phyloP scores from a whole-genome alignment of 1,284 basidiomycete species.

The Pholiota adiposa region DNA sequence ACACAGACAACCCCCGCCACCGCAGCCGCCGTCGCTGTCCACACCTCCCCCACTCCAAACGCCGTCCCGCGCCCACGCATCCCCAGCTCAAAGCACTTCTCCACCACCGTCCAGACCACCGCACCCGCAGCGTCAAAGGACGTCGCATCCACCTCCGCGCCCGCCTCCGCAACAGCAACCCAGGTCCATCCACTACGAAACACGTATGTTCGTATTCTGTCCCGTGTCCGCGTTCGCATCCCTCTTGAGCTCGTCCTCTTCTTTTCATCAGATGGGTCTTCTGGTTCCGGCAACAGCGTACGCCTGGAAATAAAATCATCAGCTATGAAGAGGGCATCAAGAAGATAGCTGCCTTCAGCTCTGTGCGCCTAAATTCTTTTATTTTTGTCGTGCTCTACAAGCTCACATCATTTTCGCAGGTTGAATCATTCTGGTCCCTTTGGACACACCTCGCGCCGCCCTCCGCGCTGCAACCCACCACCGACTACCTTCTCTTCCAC shows the following conservation, averaged over 20 bases:
- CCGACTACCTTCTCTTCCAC: constrained; percentile 87
- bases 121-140: constrained; percentile 50
- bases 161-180: constrained; percentile 32
- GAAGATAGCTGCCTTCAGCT: constrained; percentile 78
- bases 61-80: constrained; percentile 24
- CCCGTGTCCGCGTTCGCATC: constrained; percentile 29
- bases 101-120: constrained; percentile 56
- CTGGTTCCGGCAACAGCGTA: constrained; percentile 84
- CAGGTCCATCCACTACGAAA: constrained; percentile 75
- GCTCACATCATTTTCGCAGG: constrained; percentile 40
- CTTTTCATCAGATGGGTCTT: constrained; percentile 75
- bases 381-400: neutral
- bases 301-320: constrained; percentile 78
- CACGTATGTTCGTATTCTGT: constrained; percentile 77
- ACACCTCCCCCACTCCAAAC: constrained; percentile 17
- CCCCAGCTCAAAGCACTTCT: constrained; percentile 73
- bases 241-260: constrained; percentile 26
- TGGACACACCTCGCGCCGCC: constrained; percentile 82
- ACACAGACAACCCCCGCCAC: neutral
- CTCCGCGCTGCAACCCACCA: constrained; percentile 74
- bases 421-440: constrained; percentile 85
- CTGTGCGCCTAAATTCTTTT: constrained; percentile 47
- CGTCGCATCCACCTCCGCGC: constrained; percentile 38
- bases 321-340: constrained; percentile 90
- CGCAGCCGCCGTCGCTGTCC: constrained; percentile 6